Conservation (phyloP, 768 basidiomycete genomes). For the Naematelia encephala region DNA sequence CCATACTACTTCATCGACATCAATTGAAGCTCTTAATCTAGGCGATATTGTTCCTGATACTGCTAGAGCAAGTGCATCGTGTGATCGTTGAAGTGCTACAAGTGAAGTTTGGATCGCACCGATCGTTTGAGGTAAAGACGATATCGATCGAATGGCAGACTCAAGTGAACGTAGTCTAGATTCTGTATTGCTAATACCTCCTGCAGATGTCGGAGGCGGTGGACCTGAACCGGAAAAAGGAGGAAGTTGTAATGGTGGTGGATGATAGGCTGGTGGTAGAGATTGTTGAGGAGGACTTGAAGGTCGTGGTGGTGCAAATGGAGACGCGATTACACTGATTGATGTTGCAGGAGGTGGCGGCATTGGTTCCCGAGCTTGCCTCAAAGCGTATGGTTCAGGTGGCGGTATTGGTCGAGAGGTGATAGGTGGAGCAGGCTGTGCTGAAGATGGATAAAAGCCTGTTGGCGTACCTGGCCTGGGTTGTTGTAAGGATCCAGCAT, state of each 20-base stretch:
- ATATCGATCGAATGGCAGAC: constrained; percentile 15
- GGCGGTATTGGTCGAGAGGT: constrained; percentile 19
- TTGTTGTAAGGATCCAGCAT: constrained; percentile 9
- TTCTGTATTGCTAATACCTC: constrained; percentile 10
- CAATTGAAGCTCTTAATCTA: constrained; percentile 2
- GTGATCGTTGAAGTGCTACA: constrained; percentile 8
- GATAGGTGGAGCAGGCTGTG: constrained; percentile 40
- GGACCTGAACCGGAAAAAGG: constrained; percentile 16
- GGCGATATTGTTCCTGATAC: background rate
- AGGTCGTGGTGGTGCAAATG: constrained; percentile 16
- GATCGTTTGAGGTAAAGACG: constrained; percentile 17
- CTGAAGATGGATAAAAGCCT: constrained; percentile 35
- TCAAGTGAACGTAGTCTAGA: constrained; percentile 28
- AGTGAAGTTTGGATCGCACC: constrained; percentile 14
- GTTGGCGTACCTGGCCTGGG: constrained; percentile 29
- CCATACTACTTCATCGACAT: constrained; percentile 27
- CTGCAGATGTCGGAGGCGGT: constrained; percentile 12
- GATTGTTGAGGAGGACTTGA: constrained; percentile 8
- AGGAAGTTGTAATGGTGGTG: constrained; percentile 1
- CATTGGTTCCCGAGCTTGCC: constrained; percentile 38
- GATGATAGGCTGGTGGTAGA: constrained; percentile 8
- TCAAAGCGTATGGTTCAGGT: constrained; percentile 25
- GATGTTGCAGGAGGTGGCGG: constrained; percentile 38
- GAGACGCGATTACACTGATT: constrained; percentile 20
- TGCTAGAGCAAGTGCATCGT: constrained; percentile 9